A percentile compares a stretch with the other conserved stretches of the same genome.
phyloP scores from a whole-genome alignment of 2,329 filamentous ascomycete genomes.

The Periconia macrospinosa region DNA sequence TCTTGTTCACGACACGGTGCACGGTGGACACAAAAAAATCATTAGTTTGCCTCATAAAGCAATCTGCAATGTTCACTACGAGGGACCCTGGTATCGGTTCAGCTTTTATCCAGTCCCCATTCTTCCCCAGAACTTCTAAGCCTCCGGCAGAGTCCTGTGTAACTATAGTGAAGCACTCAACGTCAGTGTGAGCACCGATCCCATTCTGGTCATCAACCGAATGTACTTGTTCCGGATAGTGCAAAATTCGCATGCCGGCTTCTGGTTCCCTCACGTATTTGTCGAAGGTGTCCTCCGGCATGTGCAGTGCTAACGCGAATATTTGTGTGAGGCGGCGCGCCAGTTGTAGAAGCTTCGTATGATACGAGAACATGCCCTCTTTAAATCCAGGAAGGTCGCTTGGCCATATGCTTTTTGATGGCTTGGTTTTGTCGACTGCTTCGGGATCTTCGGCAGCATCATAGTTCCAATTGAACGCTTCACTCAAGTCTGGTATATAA shows the following conservation, averaged over 20 bases:
- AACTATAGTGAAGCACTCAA: slow-evolving; percentile 39
- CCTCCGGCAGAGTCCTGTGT: slow-evolving; percentile 29
- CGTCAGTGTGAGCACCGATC: slow-evolving; percentile 42
- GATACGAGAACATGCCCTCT: slow-evolving; percentile 52
- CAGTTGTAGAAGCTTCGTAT: slow-evolving; percentile 38
- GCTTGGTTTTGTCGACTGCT: not conserved
- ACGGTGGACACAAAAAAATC: slow-evolving; percentile 53
- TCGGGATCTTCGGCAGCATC: slow-evolving; percentile 2
- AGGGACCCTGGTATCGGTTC: slow-evolving; percentile 47
- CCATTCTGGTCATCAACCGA: slow-evolving; percentile 15
- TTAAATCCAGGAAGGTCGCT: slow-evolving; percentile 44
- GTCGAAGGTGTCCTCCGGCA: slow-evolving; percentile 45
- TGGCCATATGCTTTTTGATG: slow-evolving; percentile 9
- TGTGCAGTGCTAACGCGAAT: slow-evolving; percentile 43
- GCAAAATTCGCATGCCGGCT: slow-evolving; percentile 43
- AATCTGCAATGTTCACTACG: slow-evolving; percentile 59
- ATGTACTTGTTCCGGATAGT: slow-evolving; percentile 39
- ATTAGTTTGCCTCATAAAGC: slow-evolving; percentile 55
- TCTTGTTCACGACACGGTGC: slow-evolving; percentile 51
- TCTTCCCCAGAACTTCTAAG: slow-evolving; percentile 36
- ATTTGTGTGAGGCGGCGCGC: slow-evolving; percentile 45
- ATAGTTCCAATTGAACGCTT: slow-evolving; percentile 24
- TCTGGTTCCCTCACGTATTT: slow-evolving; percentile 44
- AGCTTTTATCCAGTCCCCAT: slow-evolving; percentile 33
- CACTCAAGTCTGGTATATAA: slow-evolving; percentile 17